Evolutionary conservation across 2,329 filamentous ascomycete species (phyloP).

Genomic region (Aspergillus udagawae): DNA sequence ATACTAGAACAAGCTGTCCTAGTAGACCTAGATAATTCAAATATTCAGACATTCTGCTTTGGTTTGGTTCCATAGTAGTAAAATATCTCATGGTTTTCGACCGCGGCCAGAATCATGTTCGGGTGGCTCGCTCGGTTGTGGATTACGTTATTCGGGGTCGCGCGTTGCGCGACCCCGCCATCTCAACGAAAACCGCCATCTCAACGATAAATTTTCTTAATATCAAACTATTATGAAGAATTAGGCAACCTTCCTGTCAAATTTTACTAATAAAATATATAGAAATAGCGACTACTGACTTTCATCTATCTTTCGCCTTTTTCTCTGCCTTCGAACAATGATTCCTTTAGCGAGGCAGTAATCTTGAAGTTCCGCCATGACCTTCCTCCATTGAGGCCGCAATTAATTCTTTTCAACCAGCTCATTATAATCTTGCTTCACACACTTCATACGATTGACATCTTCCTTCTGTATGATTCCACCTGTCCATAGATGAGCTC

Average conservation of each 20-base stretch:
- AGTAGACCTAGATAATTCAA: no score
- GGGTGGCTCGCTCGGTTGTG: no score
- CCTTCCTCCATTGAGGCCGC: neutral
- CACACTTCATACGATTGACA: neutral
- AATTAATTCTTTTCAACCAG: neutral
- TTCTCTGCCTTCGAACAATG: neutral
- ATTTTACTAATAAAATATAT: neutral
- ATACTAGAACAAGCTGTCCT: no score
- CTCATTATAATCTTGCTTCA: neutral
- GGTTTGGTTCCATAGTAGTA: no score
- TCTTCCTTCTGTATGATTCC: neutral
- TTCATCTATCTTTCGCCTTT: neutral
- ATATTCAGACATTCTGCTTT: no score
- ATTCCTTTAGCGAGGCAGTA: neutral
- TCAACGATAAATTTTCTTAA: neutral
- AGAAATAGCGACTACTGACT: neutral
- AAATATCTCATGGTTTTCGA: no score
- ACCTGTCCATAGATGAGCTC: neutral
- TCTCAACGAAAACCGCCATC: no score
- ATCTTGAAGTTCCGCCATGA: neutral
- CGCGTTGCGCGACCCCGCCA: no score
- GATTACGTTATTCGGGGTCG: no score
- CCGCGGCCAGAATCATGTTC: no score
- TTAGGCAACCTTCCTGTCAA: neutral
- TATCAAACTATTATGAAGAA: neutral